A percentile compares a stretch with the other conserved stretches of the same genome.
These are phyloP conservation scores for Juglanconis juglandina DNA, from an alignment of 2,329 filamentous ascomycete genomes.

Conservation along the genomic window DNA sequence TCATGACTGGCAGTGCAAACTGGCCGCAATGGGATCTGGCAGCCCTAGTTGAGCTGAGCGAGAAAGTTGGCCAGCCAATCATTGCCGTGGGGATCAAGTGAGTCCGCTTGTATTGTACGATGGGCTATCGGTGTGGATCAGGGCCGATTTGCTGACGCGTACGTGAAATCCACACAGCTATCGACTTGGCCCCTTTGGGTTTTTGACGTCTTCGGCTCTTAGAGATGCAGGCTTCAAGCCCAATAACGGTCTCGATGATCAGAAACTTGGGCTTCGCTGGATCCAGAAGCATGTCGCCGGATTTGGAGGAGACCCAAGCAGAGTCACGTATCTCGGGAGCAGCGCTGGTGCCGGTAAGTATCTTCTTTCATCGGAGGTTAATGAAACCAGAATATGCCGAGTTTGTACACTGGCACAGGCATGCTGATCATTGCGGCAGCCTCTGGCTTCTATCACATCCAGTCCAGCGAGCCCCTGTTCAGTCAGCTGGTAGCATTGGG, in stretches of 20 bases:
- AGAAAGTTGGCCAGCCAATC: conserved; percentile 40
- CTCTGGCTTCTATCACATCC: conserved; percentile 12
- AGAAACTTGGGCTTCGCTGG: conserved; percentile 32
- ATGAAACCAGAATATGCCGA: not conserved
- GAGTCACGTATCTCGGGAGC: conserved; percentile 39
- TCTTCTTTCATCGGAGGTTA: too few species aligned
- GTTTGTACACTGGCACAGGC: not conserved
- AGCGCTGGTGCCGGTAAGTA: conserved; percentile 44
- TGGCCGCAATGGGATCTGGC: conserved; percentile 50
- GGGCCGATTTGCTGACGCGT: not conserved
- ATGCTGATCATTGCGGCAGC: not conserved
- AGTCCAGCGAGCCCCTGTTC: conserved; percentile 14
- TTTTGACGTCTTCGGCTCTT: conserved; percentile 46
- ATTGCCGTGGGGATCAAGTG: conserved; percentile 45
- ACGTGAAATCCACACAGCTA: conserved; percentile 33
- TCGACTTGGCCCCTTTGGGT: conserved; percentile 40
- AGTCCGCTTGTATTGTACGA: conserved; percentile 4
- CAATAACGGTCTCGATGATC: conserved; percentile 42
- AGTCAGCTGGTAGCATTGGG: conserved; percentile 9
- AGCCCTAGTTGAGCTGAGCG: conserved; percentile 41
- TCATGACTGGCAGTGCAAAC: conserved; percentile 45
- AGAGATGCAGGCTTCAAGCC: conserved; percentile 39
- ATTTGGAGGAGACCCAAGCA: conserved; percentile 32
- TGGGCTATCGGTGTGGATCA: not conserved
- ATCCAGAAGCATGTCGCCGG: conserved; percentile 29